phyloP scores from a whole-genome alignment of 2,329 filamentous ascomycete species.

The Fusarium nurragi region DNA sequence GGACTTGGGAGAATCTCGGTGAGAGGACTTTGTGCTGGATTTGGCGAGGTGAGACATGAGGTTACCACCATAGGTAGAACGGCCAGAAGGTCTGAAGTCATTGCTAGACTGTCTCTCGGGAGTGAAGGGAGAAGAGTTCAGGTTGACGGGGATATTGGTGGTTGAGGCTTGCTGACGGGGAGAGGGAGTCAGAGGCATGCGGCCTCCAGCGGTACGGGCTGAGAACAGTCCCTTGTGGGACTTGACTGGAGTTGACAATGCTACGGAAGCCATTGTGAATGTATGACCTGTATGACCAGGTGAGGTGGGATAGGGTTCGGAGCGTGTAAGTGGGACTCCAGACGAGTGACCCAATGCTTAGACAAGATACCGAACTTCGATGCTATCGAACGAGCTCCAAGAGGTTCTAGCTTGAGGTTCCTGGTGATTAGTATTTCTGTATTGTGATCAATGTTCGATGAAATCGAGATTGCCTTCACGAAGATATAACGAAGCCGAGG shows the following conservation, averaged over 20 bases:
- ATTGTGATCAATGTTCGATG: slow-evolving; percentile 58
- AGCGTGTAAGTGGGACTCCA: slow-evolving; percentile 45
- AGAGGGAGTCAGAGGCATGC: slow-evolving; percentile 93
- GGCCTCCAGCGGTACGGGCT: slow-evolving; percentile 90
- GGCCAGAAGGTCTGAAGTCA: slow-evolving; percentile 64
- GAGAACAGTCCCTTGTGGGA: slow-evolving; percentile 94
- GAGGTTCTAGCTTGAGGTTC: slow-evolving; percentile 69
- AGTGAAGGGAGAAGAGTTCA: slow-evolving; percentile 79
- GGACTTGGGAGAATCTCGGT: slow-evolving; percentile 92
- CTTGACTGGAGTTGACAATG: slow-evolving; percentile 91
- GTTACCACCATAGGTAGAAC: slow-evolving; percentile 84
- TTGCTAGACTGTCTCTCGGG: slow-evolving; percentile 68
- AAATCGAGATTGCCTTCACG: slow-evolving; percentile 56
- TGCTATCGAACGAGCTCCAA: slow-evolving; percentile 63
- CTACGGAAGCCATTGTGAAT: slow-evolving; percentile 78
- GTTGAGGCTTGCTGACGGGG: slow-evolving; percentile 73
- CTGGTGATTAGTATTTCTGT: slow-evolving; percentile 60
- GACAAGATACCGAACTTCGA: slow-evolving; percentile 51
- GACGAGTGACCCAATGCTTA: slow-evolving; percentile 61
- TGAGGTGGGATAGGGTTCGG: slow-evolving; percentile 13
- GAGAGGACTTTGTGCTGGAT: slow-evolving; percentile 69
- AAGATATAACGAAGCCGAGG: slow-evolving; percentile 54
- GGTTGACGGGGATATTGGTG: slow-evolving; percentile 59
- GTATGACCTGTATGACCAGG: slow-evolving; percentile 18
- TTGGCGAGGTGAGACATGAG: slow-evolving; percentile 82